phyloP scores from a whole-genome alignment of 139 green algal species.

The Chlamydomonas sp. region DNA sequence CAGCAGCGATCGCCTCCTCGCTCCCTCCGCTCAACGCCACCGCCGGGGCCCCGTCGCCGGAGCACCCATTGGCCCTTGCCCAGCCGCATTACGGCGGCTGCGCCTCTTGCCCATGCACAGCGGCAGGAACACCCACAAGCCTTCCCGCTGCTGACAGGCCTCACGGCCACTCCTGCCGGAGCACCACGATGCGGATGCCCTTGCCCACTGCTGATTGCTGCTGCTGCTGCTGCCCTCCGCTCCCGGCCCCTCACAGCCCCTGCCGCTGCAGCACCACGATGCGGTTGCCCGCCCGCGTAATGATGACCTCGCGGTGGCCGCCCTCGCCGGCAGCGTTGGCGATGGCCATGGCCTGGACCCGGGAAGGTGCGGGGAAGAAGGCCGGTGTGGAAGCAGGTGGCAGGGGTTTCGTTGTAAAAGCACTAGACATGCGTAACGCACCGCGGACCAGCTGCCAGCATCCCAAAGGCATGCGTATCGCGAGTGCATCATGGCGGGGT shows the following conservation, averaged over 20 bases:
- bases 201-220: too few relatives aligned
- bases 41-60: too few relatives aligned
- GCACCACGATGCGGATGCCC: too few relatives aligned
- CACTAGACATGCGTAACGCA: background rate
- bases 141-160: too few relatives aligned
- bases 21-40: too few relatives aligned
- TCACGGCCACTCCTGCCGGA: too few relatives aligned
- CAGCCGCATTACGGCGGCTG: too few relatives aligned
- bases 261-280: conserved; percentile 34
- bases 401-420: background rate
- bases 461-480: background rate
- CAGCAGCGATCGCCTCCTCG: too few relatives aligned
- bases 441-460: background rate
- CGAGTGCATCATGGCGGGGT: background rate
- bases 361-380: background rate
- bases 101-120: too few relatives aligned
- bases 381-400: background rate
- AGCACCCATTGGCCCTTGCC: too few relatives aligned
- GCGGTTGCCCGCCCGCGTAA: conserved; percentile 13
- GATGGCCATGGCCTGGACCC: background rate
- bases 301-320: conserved; percentile 16
- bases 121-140: too few relatives aligned
- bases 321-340: conserved; percentile 9
- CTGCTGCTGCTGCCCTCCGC: too few relatives aligned
- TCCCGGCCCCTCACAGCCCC: background rate